Conservation (phyloP, 345 rosid species). For the Balakata baccata region DNA sequence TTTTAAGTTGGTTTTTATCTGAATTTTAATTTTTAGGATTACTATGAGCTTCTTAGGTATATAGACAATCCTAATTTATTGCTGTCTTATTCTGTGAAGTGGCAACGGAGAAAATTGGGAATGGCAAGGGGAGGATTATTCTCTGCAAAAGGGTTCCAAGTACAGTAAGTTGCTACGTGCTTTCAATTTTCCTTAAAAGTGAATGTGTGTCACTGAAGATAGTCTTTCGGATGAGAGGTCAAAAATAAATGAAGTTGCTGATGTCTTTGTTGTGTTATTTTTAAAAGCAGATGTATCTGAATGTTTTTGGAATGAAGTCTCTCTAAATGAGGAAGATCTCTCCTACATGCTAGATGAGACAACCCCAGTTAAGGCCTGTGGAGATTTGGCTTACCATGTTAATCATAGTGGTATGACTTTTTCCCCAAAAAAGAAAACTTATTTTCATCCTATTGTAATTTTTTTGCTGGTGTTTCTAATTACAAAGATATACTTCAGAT, state of each 20-base stretch:
- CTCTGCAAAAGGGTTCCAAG: conserved; percentile 35
- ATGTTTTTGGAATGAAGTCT: conserved; percentile 52
- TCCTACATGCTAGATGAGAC: conserved; percentile 77
- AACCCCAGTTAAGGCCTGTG: conserved; percentile 86
- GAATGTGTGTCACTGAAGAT: neutral
- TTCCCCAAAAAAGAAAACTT: neutral
- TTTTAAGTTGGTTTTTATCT: no score
- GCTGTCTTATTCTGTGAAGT: conserved; percentile 18
- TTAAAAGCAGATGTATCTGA: conserved; percentile 28
- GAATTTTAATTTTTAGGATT: neutral
- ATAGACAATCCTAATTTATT: neutral
- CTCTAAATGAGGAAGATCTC: conserved; percentile 69
- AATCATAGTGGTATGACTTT: conserved; percentile 37
- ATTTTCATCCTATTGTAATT: neutral
- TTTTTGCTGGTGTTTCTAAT: conserved; percentile 15
- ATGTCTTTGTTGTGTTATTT: neutral
- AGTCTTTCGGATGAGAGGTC: neutral
- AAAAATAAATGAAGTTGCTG: conserved; percentile 1
- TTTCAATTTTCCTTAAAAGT: conserved; percentile 1
- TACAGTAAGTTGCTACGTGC: conserved; percentile 29
- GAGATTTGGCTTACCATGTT: conserved; percentile 57
- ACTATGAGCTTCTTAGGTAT: neutral
- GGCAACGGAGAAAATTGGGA: conserved; percentile 34
- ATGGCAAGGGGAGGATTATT: conserved; percentile 37
- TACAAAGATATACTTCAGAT: conserved; percentile 35